Percentiles rank a stretch among this genome's conserved stretches.
These are phyloP conservation scores for Fusarium sp. DNA, from an alignment of 2,329 filamentous ascomycete genomes.

Conservation along the genomic window DNA sequence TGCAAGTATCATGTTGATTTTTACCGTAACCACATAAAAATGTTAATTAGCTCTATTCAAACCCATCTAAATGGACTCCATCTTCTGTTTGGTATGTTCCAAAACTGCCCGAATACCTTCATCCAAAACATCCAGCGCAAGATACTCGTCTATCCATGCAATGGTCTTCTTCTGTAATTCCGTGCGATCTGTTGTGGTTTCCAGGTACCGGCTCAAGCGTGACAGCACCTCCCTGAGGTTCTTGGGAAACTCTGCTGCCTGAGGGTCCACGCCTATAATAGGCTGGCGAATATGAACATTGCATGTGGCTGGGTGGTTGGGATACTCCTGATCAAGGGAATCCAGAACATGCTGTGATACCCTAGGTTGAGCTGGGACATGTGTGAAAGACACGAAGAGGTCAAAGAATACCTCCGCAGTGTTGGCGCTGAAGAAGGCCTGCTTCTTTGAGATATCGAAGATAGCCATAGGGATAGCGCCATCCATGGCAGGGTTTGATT, in stretches of 20 bases:
- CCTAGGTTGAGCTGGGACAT: slow-evolving; percentile 69
- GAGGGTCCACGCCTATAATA: slow-evolving; percentile 69
- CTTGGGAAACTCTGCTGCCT: slow-evolving; percentile 76
- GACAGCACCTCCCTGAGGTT: slow-evolving; percentile 73
- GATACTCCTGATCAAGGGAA: slow-evolving; percentile 66
- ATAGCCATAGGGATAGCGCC: slow-evolving; percentile 95
- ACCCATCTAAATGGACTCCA: slow-evolving; percentile 20
- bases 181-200: slow-evolving; percentile 56
- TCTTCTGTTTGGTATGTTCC: slow-evolving; percentile 57
- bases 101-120: slow-evolving; percentile 64
- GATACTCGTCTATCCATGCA: slow-evolving; percentile 64
- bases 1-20: background rate
- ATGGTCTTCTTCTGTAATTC: slow-evolving; percentile 59
- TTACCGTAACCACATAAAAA: background rate
- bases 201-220: slow-evolving; percentile 63
- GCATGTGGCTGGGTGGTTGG: slow-evolving; percentile 69
- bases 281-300: slow-evolving; percentile 78
- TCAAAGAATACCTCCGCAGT: slow-evolving; percentile 82
- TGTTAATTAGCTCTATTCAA: background rate
- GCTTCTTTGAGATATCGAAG: slow-evolving; percentile 85
- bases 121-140: slow-evolving; percentile 62
- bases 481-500: slow-evolving; percentile 83
- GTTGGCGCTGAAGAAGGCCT: slow-evolving; percentile 72
- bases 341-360: slow-evolving; percentile 80
- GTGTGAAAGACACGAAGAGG: slow-evolving; percentile 76